These are phyloP conservation scores for Globisporangium spiculum DNA, from an alignment of 352 stramenopile species.

Conservation along the genomic window DNA sequence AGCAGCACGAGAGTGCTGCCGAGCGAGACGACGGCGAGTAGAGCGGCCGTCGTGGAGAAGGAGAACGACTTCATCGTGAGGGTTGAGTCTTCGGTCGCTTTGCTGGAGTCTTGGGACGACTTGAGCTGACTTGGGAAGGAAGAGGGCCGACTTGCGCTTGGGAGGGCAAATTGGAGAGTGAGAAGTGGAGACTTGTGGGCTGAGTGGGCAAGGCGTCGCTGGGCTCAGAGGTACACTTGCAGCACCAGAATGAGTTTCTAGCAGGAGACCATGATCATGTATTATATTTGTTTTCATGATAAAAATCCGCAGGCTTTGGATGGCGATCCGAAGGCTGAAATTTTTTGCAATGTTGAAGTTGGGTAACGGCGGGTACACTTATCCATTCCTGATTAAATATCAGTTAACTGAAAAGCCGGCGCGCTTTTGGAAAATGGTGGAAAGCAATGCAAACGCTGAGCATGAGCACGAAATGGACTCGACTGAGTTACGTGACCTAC, in stretches of 20 bases:
- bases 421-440: no score
- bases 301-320: neutral
- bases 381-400: neutral
- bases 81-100: neutral
- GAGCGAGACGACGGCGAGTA: neutral
- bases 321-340: neutral
- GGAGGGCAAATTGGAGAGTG: neutral
- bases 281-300: neutral
- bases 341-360: neutral
- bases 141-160: neutral
- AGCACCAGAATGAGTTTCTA: neutral
- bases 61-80: neutral
- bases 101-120: neutral
- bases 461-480: no score
- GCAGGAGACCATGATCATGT: no score
- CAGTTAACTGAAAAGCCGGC: neutral
- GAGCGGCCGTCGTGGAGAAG: neutral
- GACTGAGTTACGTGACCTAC: no score
- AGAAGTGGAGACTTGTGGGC: neutral
- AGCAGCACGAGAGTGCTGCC: neutral
- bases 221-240: neutral
- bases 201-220: neutral
- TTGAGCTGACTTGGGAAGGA: neutral
- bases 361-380: neutral
- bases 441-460: no score